These are phyloP conservation scores for Fusarium napiforme DNA, from an alignment of 2,329 filamentous ascomycete species.

Conservation along the genomic window DNA sequence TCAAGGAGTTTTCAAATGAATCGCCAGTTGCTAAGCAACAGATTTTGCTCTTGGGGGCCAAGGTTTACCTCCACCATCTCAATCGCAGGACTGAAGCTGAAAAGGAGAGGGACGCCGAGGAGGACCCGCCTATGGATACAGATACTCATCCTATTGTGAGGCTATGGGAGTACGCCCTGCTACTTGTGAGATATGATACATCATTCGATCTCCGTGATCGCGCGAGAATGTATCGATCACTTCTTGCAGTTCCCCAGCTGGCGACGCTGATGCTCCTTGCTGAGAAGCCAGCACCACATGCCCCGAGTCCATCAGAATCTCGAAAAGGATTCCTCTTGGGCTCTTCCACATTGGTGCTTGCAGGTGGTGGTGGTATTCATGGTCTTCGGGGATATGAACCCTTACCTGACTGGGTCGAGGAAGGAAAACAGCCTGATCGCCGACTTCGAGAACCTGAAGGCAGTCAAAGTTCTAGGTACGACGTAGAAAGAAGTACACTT, in stretches of 20 bases:
- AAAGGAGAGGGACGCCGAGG: slow-evolving; percentile 50
- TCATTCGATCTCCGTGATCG: slow-evolving; percentile 96
- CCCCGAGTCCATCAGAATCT: slow-evolving; percentile 87
- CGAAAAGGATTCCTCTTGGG: slow-evolving; percentile 83
- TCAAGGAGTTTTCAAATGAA: slow-evolving; percentile 86
- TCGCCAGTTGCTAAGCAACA: slow-evolving; percentile 88
- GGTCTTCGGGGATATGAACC: slow-evolving; percentile 82
- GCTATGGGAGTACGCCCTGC: slow-evolving; percentile 85
- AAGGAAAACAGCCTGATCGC: slow-evolving; percentile 82
- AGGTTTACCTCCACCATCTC: slow-evolving; percentile 91
- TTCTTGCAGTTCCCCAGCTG: slow-evolving; percentile 85
- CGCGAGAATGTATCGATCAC: slow-evolving; percentile 85
- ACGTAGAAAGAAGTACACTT: slow-evolving; percentile 51
- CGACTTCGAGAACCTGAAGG: slow-evolving; percentile 72
- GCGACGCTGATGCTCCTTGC: slow-evolving; percentile 91
- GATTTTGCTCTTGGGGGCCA: slow-evolving; percentile 92
- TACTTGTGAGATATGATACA: slow-evolving; percentile 90
- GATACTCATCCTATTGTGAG: slow-evolving; percentile 74
- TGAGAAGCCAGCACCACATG: slow-evolving; percentile 92
- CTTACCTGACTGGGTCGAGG: slow-evolving; percentile 85
- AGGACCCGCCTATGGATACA: slow-evolving; percentile 46
- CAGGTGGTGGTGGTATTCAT: slow-evolving; percentile 76
- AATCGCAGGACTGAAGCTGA: slow-evolving; percentile 67
- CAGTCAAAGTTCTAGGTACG: slow-evolving; percentile 46
- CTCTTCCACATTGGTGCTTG: slow-evolving; percentile 86